Conservation (phyloP, 257 asterid species). For the Haberlea rhodopensis region DNA sequence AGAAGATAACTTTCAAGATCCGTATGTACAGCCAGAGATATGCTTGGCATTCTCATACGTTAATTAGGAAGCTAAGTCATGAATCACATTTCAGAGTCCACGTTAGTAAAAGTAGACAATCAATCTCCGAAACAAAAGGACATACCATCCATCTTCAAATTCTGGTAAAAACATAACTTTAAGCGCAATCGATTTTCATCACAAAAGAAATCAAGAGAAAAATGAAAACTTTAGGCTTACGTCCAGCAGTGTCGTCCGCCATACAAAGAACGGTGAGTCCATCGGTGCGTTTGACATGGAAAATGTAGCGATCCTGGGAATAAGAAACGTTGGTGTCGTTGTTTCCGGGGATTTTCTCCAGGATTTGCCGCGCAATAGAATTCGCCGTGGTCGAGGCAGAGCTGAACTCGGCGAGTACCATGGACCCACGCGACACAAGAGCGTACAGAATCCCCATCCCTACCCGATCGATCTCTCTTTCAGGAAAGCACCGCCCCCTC, state of each 20-base stretch:
- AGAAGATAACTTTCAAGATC: constrained; percentile 22
- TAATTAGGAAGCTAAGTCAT: constrained; percentile 6
- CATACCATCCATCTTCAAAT: constrained; percentile 16
- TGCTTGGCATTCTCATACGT: constrained; percentile 16
- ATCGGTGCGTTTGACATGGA: constrained; percentile 98
- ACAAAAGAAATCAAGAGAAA: not conserved
- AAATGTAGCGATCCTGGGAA: constrained; percentile 97
- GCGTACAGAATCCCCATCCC: constrained; percentile 83
- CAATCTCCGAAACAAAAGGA: constrained; percentile 1
- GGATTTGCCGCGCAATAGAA: constrained; percentile 81
- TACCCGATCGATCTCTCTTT: constrained; percentile 19
- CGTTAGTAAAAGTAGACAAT: constrained; percentile 1
- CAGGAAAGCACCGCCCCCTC: constrained; percentile 4
- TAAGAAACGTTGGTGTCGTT: constrained; percentile 78
- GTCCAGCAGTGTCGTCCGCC: constrained; percentile 97
- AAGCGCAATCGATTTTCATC: too few species aligned
- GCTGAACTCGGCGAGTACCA: constrained; percentile 85
- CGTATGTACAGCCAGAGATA: not conserved
- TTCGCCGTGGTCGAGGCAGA: constrained; percentile 86
- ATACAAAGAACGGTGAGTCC: constrained; percentile 97
- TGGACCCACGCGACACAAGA: constrained; percentile 95
- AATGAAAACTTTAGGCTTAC: constrained; percentile 37
- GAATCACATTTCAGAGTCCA: constrained; percentile 16
- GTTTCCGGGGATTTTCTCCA: constrained; percentile 83
- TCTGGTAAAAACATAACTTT: not conserved